Percentiles rank a stretch among this genome's conserved stretches.
Evolutionary conservation across 306 rosid species (phyloP).

Genomic region (Quercus aquifolioides): DNA sequence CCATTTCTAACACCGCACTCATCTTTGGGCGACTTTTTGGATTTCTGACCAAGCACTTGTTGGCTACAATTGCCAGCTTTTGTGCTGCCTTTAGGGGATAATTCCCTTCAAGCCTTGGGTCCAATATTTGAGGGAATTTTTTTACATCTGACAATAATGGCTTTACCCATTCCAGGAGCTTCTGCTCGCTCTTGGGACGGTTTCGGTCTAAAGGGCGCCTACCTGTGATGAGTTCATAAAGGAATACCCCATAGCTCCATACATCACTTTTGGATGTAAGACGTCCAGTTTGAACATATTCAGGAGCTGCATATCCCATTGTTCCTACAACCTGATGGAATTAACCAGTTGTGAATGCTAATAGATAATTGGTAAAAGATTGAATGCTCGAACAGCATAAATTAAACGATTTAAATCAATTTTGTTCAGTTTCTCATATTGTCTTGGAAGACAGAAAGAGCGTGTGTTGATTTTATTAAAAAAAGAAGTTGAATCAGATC

Average conservation of each 20-base stretch:
- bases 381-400: neutral
- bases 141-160: slow-evolving; percentile 72
- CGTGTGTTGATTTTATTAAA: neutral
- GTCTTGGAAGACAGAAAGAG: neutral
- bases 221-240: slow-evolving; percentile 93
- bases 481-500: neutral
- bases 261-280: slow-evolving; percentile 84
- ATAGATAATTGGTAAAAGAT: neutral
- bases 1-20: slow-evolving; percentile 88
- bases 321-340: slow-evolving; percentile 86
- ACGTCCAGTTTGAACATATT: slow-evolving; percentile 86
- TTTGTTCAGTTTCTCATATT: neutral
- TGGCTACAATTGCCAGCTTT: slow-evolving; percentile 70
- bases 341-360: slow-evolving; percentile 25
- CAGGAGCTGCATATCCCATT: slow-evolving; percentile 98
- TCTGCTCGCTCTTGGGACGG: slow-evolving; percentile 92
- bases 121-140: slow-evolving; percentile 76
- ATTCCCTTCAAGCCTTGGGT: slow-evolving; percentile 84
- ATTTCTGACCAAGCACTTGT: slow-evolving; percentile 72
- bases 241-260: slow-evolving; percentile 96
- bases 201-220: slow-evolving; percentile 83
- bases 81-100: slow-evolving; percentile 63
- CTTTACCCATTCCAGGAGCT: slow-evolving; percentile 91
- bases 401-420: neutral
- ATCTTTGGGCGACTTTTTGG: slow-evolving; percentile 92